Percentiles rank a stretch among this genome's conserved stretches.
phyloP scores from a whole-genome alignment of 306 rosid species.

The Fagus sylvatica region DNA sequence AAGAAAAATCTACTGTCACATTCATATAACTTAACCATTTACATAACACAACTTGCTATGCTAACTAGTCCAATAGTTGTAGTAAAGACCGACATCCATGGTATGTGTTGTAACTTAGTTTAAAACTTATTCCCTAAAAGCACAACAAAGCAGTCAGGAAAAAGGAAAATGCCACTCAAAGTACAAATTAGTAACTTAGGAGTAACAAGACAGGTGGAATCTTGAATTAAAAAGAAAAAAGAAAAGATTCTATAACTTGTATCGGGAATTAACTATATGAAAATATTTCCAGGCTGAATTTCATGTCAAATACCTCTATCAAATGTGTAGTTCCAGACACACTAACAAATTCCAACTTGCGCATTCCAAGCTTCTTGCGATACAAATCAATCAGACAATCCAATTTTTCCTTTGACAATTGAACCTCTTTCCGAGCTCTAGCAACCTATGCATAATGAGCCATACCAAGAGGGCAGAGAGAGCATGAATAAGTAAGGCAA shows the following conservation, averaged over 20 bases:
- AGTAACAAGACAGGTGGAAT: background rate
- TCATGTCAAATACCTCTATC: constrained; percentile 67
- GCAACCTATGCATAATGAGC: constrained; percentile 48
- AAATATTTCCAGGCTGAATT: constrained; percentile 11
- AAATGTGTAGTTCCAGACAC: constrained; percentile 89
- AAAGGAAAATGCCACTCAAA: background rate
- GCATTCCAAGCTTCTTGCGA: constrained; percentile 70
- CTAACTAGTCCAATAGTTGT: background rate
- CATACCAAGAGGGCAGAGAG: constrained; percentile 18
- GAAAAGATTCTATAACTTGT: constrained; percentile 13
- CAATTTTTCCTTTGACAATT: constrained; percentile 60
- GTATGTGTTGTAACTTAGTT: background rate
- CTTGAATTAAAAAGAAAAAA: background rate
- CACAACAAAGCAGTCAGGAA: background rate
- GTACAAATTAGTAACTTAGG: background rate
- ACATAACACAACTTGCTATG: background rate
- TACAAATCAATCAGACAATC: constrained; percentile 61
- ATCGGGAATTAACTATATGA: constrained; percentile 6
- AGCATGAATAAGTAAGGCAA: constrained; percentile 4
- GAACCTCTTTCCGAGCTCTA: constrained; percentile 59
- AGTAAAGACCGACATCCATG: background rate
- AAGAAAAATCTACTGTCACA: background rate
- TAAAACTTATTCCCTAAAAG: background rate
- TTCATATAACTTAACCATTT: background rate
- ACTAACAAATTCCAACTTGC: constrained; percentile 65